Evolutionary conservation across 2,329 filamentous ascomycete species (phyloP).

Genomic region (Westerdykella sp.): DNA sequence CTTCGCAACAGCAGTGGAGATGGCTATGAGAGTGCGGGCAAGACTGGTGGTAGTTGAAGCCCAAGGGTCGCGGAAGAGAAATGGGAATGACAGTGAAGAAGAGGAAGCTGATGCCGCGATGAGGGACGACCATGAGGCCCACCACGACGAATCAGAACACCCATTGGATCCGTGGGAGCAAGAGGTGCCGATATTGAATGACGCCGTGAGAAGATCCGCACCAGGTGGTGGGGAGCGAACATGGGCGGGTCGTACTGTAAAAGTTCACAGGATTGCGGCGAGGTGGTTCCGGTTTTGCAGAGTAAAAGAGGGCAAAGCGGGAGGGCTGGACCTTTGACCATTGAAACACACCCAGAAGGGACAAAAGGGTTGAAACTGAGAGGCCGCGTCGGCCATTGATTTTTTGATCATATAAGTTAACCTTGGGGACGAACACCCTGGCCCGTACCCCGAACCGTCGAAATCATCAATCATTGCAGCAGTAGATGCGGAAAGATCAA

Average conservation of each 20-base stretch:
- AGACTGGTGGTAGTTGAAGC: slow-evolving; percentile 42
- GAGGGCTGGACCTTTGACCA: background rate
- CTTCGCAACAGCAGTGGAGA: slow-evolving; percentile 58
- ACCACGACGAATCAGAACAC: slow-evolving; percentile 2
- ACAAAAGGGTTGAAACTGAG: too few relatives aligned
- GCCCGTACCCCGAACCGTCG: too few relatives aligned
- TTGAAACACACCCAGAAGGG: too few relatives aligned
- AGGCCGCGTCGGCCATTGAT: too few relatives aligned
- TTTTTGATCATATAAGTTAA: too few relatives aligned
- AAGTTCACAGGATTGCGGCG: slow-evolving; percentile 37
- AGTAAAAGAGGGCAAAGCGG: slow-evolving; percentile 1
- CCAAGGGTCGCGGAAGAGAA: slow-evolving; percentile 2
- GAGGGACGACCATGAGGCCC: slow-evolving; percentile 11
- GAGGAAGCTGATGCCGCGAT: slow-evolving; percentile 50
- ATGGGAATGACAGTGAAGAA: slow-evolving; percentile 38
- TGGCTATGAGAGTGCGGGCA: slow-evolving; percentile 40
- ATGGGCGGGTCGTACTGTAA: slow-evolving; percentile 47
- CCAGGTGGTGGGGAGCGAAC: slow-evolving; percentile 31
- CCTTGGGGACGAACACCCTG: too few relatives aligned
- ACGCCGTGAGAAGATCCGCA: slow-evolving; percentile 39
- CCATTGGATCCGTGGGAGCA: slow-evolving; percentile 39
- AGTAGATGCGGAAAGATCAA: too few relatives aligned
- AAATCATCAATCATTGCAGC: too few relatives aligned
- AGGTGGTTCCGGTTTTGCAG: slow-evolving; percentile 40
- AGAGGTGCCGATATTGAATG: slow-evolving; percentile 44